Base-by-base conservation (phyloP, 768 basidiomycete genomes). In the Podaxis sp. region DNA sequence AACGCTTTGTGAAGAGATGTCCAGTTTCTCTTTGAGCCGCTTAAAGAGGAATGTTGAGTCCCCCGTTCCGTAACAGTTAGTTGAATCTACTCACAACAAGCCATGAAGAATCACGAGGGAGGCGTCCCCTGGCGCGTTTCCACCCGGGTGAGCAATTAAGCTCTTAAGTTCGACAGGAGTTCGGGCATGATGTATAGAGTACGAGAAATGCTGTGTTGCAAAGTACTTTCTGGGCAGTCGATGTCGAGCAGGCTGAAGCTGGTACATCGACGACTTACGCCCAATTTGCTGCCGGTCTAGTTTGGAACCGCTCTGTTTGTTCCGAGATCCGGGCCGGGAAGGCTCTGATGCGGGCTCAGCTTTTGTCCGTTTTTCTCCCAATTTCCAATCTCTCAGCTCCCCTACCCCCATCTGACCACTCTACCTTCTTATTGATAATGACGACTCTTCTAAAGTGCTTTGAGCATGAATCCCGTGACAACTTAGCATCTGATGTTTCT, bases 11-110 rank as follows among this genome's bases (percentile, higher is more conserved):
- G 84, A 4, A 96, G 80, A 0, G 92, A 92, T 3, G 82, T 77
- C 93, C 93, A 97, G 72, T 96, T 96, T 63, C 94, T 85, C 71
- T 94, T 94, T 50, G 89, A 92, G 0, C 93, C 94, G 65, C 91
- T 94, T 37, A 29, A 51, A 33, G 19, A 15, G 47, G 57, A 15
- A 38, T 24, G 13, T 41, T 65, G 49, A 51, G 56, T 27, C 11
- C 19, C 52, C 55, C 24, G 33, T 8, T 53, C 40, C n/a, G 24
- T 38, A n/a, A 33, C 12, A 38, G 52, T 38, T 0, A 9, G 43
- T 41, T 15, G n/a, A 27, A 47, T n/a, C n/a, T 17, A 67, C 84
- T 69, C 63, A 87, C 86, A 88, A 85, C 58, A 88, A 75, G 2
- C 87, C 87, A 66, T 88, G 87, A 17, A 88, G 74, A 50, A 88